Percentiles rank a stretch among this genome's conserved stretches.
Conservation (phyloP, 2,329 filamentous ascomycete species). For the Colletotrichum trifolii region DNA sequence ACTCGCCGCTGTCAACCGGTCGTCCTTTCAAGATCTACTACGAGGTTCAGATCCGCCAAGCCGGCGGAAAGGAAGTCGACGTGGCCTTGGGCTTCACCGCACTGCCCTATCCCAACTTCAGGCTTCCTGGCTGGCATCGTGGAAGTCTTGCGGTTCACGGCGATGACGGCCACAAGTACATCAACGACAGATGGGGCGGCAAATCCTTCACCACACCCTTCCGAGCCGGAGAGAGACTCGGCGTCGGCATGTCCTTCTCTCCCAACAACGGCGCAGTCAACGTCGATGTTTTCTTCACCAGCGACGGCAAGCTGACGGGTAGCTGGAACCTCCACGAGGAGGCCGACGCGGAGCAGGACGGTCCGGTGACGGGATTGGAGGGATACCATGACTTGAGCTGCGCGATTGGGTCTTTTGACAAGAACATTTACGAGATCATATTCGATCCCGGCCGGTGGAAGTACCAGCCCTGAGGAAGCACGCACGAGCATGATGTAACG, state of each 20-base stretch:
- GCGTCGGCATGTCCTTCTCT: slow-evolving; percentile 75
- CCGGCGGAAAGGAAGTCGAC: slow-evolving; percentile 57
- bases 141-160: slow-evolving; percentile 81
- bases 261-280: slow-evolving; percentile 53
- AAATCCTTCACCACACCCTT: slow-evolving; percentile 75
- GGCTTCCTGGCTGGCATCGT: slow-evolving; percentile 84
- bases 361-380: slow-evolving; percentile 74
- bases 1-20: slow-evolving; percentile 62
- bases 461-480: slow-evolving; percentile 49
- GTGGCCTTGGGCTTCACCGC: slow-evolving; percentile 78
- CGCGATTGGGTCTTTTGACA: slow-evolving; percentile 77
- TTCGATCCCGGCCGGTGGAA: slow-evolving; percentile 70
- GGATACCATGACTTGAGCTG: slow-evolving; percentile 78
- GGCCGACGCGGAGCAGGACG: slow-evolving; percentile 70
- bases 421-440: slow-evolving; percentile 74
- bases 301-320: slow-evolving; percentile 68
- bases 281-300: slow-evolving; percentile 76
- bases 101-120: slow-evolving; percentile 80
- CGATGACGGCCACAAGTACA: slow-evolving; percentile 80
- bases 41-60: slow-evolving; percentile 68
- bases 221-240: slow-evolving; percentile 72
- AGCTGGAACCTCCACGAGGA: slow-evolving; percentile 82
- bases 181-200: slow-evolving; percentile 81
- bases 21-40: slow-evolving; percentile 72
- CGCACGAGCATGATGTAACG: too few relatives aligned